phyloP scores from a whole-genome alignment of 202 grass and related monocot species.

The Digitaria exilis region DNA sequence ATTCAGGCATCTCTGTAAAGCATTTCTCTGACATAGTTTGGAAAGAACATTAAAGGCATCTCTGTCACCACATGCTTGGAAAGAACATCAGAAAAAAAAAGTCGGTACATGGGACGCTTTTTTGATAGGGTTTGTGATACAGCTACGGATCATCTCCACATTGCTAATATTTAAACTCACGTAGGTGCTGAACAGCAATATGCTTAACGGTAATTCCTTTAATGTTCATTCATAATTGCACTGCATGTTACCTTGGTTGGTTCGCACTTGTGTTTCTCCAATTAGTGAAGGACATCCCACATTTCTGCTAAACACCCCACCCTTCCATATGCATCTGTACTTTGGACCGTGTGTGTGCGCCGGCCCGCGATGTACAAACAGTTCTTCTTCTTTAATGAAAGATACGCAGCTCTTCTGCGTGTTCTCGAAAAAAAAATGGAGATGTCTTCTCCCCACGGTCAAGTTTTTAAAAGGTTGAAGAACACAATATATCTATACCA shows the following conservation, averaged over 20 bases:
- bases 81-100: not conserved
- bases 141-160: constrained; percentile 23
- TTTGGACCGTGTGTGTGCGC: no score
- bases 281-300: constrained; percentile 77
- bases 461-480: constrained; percentile 49
- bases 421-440: constrained; percentile 87
- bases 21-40: not conserved
- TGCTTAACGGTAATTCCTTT: constrained; percentile 65
- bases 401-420: no score
- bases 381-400: no score
- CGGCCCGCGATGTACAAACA: no score
- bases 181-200: constrained; percentile 54
- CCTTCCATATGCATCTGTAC: constrained; percentile 89
- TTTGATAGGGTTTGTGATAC: no score
- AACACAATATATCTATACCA: constrained; percentile 37
- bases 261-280: constrained; percentile 50
- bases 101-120: not conserved
- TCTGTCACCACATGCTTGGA: constrained; percentile 11
- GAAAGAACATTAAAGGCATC: constrained; percentile 18
- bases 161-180: constrained; percentile 51
- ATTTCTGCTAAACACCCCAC: constrained; percentile 79
- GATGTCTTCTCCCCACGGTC: not conserved
- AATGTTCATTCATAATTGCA: constrained; percentile 95
- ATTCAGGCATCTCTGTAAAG: constrained; percentile 16
- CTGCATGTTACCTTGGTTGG: constrained; percentile 83